These are phyloP conservation scores for Leishmania major DNA, from an alignment of 208 protist genomes.

Conservation along the genomic window DNA sequence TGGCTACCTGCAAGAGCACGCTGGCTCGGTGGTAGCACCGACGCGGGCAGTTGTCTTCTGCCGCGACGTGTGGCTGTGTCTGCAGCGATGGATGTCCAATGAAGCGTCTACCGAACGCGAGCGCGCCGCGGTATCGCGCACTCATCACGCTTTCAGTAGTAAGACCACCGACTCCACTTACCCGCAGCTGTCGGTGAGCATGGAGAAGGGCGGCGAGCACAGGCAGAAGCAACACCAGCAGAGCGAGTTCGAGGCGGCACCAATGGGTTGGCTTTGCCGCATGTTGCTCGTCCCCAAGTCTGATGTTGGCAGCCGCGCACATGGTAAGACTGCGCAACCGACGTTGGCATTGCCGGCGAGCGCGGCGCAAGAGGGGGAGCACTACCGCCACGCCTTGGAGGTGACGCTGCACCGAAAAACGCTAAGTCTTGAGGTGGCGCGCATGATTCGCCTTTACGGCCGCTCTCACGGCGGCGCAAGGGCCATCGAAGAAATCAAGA, in stretches of 20 bases:
- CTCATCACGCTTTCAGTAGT: not conserved
- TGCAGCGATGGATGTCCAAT: slow-evolving; percentile 23
- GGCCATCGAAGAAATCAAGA: slow-evolving; percentile 51
- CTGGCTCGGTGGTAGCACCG: slow-evolving; percentile 48
- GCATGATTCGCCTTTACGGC: slow-evolving; percentile 53
- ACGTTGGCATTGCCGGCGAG: not conserved
- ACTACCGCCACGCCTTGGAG: slow-evolving; percentile 22
- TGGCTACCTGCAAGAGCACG: slow-evolving; percentile 68
- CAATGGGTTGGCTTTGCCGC: slow-evolving; percentile 28
- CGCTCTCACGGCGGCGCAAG: slow-evolving; percentile 35
- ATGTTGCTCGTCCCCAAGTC: slow-evolving; percentile 7
- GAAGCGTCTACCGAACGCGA: slow-evolving; percentile 8
- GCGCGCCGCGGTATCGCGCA: not conserved
- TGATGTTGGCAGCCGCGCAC: not conserved
- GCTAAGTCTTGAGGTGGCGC: slow-evolving; percentile 43
- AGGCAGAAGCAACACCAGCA: slow-evolving; percentile 3
- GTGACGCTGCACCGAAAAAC: slow-evolving; percentile 33
- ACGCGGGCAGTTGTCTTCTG: slow-evolving; percentile 51
- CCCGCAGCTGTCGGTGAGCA: not conserved
- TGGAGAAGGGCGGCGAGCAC: not conserved
- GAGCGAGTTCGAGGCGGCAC: not conserved
- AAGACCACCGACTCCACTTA: not conserved
- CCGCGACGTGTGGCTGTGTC: slow-evolving; percentile 33
- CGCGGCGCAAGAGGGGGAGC: not conserved
- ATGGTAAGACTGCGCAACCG: not conserved